Evolutionary conservation across 345 rosid genomes (phyloP), one percentile per base, ranked within the genome.

Genomic region (Gossypium stocksii): DNA sequence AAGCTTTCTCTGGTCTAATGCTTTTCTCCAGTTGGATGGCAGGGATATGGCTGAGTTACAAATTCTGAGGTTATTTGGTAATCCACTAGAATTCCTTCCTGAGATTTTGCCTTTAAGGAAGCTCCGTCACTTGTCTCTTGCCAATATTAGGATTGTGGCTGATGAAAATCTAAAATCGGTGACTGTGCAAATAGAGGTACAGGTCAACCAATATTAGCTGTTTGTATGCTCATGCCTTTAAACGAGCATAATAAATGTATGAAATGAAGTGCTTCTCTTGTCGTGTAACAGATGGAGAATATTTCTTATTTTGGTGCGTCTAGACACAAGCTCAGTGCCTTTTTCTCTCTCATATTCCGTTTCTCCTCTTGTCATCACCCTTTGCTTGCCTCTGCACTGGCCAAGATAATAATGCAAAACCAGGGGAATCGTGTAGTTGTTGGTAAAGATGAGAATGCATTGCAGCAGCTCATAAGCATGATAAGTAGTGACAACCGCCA

Each of bases 361-460:
- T 96, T 90, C 83, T 91, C 99, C 45, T 96, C 99, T 59, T 93
- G 97, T 77, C 97, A 96, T 80, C 99, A 96, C 83, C 97, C 97
- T 82, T 88, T 96, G 75, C 86, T 96, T 78, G 99, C 99, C 77
- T 93, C 98, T 81, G 90, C 99, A 19, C 77, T 96, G 84, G 96
- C 91, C 82, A 96, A 96, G 89, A 96, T 96, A 80, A 52, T 70
- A 61, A 86, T 95, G 91, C 93, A 95, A 89, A 97, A 95, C 82
- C 88, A 87, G 77, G 98, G 91, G 79, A 96, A 96, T 62, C 93
- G 94, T 76, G 80, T 66, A 64, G 87, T 91, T 76, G 90, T 96
- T 81, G 94, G 94, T 77, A 96, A 93, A 89, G 99, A 96, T 91
- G 97, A 91, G 86, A 96, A 93, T 88, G 98, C 99, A 43, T 88